Evolutionary conservation across 169 alveolate species (phyloP).

Genomic region (Plasmodium inui): DNA sequence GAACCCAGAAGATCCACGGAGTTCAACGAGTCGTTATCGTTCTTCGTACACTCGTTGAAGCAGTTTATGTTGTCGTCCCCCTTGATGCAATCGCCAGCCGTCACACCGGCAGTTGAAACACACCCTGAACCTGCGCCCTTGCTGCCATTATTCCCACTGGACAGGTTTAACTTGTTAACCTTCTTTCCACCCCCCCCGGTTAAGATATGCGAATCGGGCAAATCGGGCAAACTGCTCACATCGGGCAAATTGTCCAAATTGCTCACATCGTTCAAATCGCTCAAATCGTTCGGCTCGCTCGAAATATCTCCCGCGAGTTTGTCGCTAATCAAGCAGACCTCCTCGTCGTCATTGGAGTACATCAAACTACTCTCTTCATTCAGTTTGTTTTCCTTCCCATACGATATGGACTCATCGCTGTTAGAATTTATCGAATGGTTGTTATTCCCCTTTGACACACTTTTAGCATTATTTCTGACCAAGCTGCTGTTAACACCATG

Average conservation of each 20-base stretch:
- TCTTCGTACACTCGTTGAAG: slow-evolving; percentile 40
- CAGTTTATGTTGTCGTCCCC: slow-evolving; percentile 41
- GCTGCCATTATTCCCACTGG: background rate
- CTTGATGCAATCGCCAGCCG: background rate
- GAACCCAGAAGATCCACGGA: slow-evolving; percentile 49
- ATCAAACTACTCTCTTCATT: slow-evolving; percentile 14
- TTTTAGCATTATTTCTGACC: slow-evolving; percentile 26
- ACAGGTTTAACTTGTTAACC: background rate
- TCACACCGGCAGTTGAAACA: background rate
- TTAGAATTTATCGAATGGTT: slow-evolving; percentile 7
- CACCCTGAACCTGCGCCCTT: background rate
- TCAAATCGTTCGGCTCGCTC: background rate
- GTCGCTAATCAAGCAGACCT: background rate
- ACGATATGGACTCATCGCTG: slow-evolving; percentile 46
- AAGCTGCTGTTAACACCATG: background rate
- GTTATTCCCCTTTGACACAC: background rate
- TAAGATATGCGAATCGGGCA: background rate
- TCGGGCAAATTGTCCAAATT: background rate
- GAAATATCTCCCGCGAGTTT: slow-evolving; percentile 1
- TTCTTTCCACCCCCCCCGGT: background rate
- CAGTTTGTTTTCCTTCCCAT: slow-evolving; percentile 25
- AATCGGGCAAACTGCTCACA: background rate
- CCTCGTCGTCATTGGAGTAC: slow-evolving; percentile 66
- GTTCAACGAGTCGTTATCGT: slow-evolving; percentile 38
- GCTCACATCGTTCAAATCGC: background rate